These are phyloP conservation scores for Yamadazyma takamatsuzukensis DNA, from an alignment of 805 yeast genomes.

Conservation along the genomic window DNA sequence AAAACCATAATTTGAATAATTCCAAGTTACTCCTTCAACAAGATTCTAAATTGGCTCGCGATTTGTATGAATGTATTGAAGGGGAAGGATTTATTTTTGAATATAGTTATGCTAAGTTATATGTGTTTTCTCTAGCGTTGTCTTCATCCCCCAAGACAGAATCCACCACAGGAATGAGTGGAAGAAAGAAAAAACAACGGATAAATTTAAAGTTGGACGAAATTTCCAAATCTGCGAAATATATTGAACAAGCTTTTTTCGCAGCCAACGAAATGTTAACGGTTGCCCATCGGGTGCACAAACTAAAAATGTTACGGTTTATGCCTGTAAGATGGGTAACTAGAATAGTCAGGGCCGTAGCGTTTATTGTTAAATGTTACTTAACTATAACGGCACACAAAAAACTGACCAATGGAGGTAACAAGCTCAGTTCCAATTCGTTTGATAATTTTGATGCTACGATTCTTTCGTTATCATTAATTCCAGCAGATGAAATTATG, in stretches of 20 bases:
- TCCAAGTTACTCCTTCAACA: slow-evolving; percentile 18
- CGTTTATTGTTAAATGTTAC: slow-evolving; percentile 85
- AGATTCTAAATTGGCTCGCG: slow-evolving; percentile 34
- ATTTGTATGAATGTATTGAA: slow-evolving; percentile 46
- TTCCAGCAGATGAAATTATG: slow-evolving; percentile 68
- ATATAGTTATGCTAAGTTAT: slow-evolving; percentile 77
- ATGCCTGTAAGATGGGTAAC: slow-evolving; percentile 95
- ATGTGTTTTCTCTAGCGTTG: slow-evolving; percentile 79
- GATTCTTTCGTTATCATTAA: slow-evolving; percentile 55
- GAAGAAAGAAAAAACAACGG: slow-evolving; percentile 16
- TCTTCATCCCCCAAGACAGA: slow-evolving; percentile 33
- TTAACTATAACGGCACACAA: slow-evolving; percentile 55
- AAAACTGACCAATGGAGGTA: slow-evolving; percentile 9
- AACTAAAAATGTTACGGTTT: slow-evolving; percentile 56
- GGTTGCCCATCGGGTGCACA: slow-evolving; percentile 67
- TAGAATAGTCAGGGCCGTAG: slow-evolving; percentile 80
- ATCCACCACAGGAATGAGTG: slow-evolving; percentile 8
- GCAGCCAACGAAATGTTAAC: slow-evolving; percentile 79
- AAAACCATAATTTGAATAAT: slow-evolving; percentile 22
- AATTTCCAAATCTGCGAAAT: slow-evolving; percentile 66
- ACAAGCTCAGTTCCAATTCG: slow-evolving; percentile 13
- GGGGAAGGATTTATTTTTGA: slow-evolving; percentile 75
- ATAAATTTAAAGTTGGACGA: slow-evolving; percentile 57
- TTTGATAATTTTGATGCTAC: slow-evolving; percentile 41
- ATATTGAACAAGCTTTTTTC: slow-evolving; percentile 74